Evolutionary conservation across 441 rosid species (phyloP).

Genomic region (Capsella rubella): DNA sequence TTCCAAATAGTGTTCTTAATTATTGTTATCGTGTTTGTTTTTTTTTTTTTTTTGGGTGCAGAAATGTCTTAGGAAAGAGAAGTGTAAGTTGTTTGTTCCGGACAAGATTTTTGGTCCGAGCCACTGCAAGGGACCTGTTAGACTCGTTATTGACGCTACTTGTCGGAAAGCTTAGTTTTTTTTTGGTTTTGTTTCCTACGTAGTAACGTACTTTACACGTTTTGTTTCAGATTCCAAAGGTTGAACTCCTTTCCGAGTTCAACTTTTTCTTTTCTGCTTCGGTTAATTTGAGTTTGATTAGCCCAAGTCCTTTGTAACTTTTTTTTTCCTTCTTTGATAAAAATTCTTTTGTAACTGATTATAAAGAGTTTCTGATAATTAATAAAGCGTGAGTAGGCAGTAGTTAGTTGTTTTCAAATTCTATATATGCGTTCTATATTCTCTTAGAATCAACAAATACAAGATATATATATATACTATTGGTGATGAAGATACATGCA

Average conservation of each 20-base stretch:
- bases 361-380: no score
- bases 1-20: not conserved
- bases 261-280: not conserved
- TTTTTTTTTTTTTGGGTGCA: not conserved
- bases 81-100: slow-evolving; percentile 27
- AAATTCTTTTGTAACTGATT: not conserved
- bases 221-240: not conserved
- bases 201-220: not conserved
- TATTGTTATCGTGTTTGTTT: not conserved
- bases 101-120: slow-evolving; percentile 30
- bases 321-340: not conserved
- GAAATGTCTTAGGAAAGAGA: not conserved
- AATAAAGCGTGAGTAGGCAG: no score
- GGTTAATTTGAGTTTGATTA: not conserved
- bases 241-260: not conserved
- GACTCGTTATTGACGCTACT: slow-evolving; percentile 28
- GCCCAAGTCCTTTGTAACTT: not conserved
- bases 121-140: slow-evolving; percentile 23
- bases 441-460: no score
- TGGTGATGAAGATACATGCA: no score
- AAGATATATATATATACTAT: no score
- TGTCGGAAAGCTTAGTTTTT: not conserved
- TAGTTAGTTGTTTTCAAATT: no score
- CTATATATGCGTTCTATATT: no score
- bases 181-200: not conserved